A percentile compares a stretch with the other conserved stretches of the same genome.
phyloP scores from a whole-genome alignment of 176 grass and related monocot genomes.

The Carex pumila region DNA sequence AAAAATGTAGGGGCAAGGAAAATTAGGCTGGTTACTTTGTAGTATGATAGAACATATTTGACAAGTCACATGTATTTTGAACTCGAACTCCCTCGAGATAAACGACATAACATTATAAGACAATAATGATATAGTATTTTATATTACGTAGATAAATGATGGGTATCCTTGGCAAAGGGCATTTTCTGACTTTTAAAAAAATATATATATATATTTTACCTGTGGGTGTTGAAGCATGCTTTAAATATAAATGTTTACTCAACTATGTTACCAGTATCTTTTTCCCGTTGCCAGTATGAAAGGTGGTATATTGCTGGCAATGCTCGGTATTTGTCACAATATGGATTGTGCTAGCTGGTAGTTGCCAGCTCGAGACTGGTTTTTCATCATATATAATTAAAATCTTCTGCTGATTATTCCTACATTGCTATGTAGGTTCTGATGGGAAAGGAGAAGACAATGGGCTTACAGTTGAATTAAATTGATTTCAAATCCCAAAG shows the following conservation, averaged over 20 bases:
- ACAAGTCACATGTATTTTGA: not conserved
- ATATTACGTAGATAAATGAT: not conserved
- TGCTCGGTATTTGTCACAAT: not conserved
- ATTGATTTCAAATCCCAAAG: slow-evolving; percentile 1
- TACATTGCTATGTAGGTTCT: slow-evolving; percentile 3
- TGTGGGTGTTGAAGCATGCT: not conserved
- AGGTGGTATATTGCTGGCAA: not conserved
- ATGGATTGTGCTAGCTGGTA: not conserved
- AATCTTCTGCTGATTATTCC: not conserved
- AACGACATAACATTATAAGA: not conserved
- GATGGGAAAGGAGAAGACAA: slow-evolving; percentile 6
- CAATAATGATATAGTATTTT: not conserved
- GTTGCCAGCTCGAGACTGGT: not conserved
- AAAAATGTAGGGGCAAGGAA: not conserved
- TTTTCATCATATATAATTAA: not conserved
- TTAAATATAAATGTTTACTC: not conserved
- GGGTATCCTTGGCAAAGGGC: not conserved
- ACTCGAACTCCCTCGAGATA: not conserved
- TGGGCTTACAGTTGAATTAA: slow-evolving; percentile 19
- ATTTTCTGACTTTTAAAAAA: not conserved
- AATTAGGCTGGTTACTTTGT: not conserved
- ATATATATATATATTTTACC: too few species aligned
- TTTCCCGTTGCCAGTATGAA: not conserved
- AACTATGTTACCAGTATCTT: not conserved
- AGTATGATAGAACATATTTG: not conserved